Evolutionary conservation across 176 grass and related monocot species (phyloP).

Genomic region (Hordeum marinum): DNA sequence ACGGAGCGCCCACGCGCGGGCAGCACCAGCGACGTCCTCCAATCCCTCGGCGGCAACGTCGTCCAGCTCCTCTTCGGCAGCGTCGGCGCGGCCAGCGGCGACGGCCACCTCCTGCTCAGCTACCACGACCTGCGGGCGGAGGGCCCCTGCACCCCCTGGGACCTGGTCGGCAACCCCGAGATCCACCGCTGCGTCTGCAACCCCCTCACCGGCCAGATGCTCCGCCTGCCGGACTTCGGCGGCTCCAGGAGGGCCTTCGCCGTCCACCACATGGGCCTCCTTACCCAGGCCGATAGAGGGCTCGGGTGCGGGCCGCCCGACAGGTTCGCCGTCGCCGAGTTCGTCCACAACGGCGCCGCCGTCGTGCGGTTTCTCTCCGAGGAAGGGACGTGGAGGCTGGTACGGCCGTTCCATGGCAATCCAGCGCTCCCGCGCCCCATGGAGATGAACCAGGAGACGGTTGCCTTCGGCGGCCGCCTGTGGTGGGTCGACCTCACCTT

Average conservation of each 20-base stretch:
- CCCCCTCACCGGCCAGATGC: neutral
- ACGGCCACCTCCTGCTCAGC: conserved; percentile 1
- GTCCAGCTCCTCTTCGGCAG: neutral
- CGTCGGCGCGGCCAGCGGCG: neutral
- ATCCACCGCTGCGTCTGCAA: neutral
- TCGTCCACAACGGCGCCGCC: neutral
- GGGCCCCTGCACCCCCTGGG: neutral
- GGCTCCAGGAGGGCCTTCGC: neutral
- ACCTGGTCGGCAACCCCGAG: neutral
- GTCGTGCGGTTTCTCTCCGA: neutral
- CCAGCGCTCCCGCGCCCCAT: neutral
- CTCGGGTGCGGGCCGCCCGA: neutral
- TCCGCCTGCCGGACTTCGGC: neutral
- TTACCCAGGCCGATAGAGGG: neutral
- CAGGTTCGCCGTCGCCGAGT: neutral
- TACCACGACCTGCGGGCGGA: neutral
- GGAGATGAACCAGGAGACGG: neutral
- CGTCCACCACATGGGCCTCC: neutral
- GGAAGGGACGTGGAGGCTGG: neutral
- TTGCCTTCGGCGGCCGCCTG: neutral
- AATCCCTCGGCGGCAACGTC: too few species aligned
- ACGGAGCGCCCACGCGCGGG: too few species aligned
- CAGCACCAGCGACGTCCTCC: too few species aligned
- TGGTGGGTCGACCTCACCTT: neutral
- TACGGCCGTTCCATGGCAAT: neutral